Evolutionary conservation across 140 eudicot genomes (phyloP).

Genomic region (Flaveria floridana): DNA sequence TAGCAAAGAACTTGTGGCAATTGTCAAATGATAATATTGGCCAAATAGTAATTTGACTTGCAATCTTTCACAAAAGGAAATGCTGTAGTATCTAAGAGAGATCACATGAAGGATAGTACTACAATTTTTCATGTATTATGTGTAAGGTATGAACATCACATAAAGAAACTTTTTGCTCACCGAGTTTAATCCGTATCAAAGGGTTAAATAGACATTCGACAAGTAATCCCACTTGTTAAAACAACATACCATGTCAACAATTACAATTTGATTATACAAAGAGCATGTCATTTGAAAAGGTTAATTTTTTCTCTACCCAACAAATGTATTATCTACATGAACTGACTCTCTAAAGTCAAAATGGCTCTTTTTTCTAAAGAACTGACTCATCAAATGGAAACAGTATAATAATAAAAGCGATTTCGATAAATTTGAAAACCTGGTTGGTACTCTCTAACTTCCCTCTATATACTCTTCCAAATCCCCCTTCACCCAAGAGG

Average conservation of each 20-base stretch:
- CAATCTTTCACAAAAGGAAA: too few relatives aligned
- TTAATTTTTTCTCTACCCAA: not conserved
- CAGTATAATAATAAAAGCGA: not conserved
- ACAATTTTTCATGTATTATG: not conserved
- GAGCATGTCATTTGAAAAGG: not conserved
- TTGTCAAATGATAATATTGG: not conserved
- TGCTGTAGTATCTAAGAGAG: not conserved
- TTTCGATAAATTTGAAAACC: conserved; percentile 37
- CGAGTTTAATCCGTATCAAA: not conserved
- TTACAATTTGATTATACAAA: not conserved
- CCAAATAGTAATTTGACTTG: not conserved
- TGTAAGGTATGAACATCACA: not conserved
- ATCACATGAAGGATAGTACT: not conserved
- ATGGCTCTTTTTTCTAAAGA: not conserved
- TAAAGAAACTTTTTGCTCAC: not conserved
- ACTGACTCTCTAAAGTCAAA: not conserved
- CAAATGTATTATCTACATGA: not conserved
- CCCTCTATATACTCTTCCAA: conserved; percentile 85
- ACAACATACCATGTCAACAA: conserved; percentile 17
- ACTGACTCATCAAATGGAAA: not conserved
- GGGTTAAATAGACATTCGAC: conserved; percentile 6
- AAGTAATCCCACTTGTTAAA: not conserved
- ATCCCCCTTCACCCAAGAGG: conserved; percentile 93
- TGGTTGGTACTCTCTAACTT: conserved; percentile 74
- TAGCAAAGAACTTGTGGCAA: not conserved